phyloP scores from a whole-genome alignment of 441 rosid genomes.

The Erodium chrysanthum region DNA sequence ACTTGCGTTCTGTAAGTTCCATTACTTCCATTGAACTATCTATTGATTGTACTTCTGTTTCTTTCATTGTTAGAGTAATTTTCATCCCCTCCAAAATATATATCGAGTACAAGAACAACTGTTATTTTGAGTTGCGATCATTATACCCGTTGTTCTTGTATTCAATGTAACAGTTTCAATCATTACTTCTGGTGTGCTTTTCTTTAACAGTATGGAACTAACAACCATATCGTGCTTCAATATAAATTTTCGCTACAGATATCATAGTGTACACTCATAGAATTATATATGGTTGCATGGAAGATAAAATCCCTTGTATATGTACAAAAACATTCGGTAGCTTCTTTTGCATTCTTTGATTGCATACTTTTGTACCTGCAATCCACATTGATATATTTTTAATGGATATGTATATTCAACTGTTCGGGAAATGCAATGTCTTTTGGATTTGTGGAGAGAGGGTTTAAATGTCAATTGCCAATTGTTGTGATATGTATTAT shows the following conservation, averaged over 20 bases:
- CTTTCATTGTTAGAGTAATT: not conserved
- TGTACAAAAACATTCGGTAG: not conserved
- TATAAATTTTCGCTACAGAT: not conserved
- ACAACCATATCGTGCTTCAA: not conserved
- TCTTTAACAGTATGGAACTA: not conserved
- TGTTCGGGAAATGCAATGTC: not conserved
- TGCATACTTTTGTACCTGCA: constrained; percentile 1
- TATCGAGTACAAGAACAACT: not conserved
- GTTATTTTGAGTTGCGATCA: not conserved
- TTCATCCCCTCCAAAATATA: not conserved
- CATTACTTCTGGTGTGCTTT: not conserved
- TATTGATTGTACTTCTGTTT: not conserved
- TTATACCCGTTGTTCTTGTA: too few species aligned
- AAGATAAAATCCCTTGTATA: not conserved
- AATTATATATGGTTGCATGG: not conserved
- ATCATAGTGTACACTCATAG: not conserved
- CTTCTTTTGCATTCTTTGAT: not conserved
- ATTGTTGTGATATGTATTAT: not conserved
- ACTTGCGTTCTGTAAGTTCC: constrained; percentile 84
- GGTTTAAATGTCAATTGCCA: not conserved
- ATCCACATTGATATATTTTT: not conserved
- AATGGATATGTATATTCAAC: not conserved
- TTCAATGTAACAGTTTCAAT: too few species aligned
- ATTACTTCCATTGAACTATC: not conserved
- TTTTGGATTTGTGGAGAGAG: constrained; percentile 6